A percentile compares a stretch with the other conserved stretches of the same genome.
phyloP scores from a whole-genome alignment of 2,329 filamentous ascomycete species.

The Paraphaeosphaeria minitans region DNA sequence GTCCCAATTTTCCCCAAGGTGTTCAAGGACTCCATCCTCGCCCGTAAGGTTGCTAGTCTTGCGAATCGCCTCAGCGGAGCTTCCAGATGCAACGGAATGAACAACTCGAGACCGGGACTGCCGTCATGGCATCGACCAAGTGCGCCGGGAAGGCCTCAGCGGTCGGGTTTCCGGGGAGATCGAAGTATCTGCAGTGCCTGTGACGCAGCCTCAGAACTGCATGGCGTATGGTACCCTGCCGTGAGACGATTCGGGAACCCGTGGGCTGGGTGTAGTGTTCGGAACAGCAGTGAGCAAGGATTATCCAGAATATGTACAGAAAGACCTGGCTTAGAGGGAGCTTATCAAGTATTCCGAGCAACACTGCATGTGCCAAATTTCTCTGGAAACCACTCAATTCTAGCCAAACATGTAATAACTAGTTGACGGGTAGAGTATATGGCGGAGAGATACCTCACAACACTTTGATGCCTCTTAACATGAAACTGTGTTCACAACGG shows the following conservation, averaged over 20 bases:
- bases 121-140: conserved; percentile 7
- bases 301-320: background rate
- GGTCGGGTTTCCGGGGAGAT: conserved; percentile 1
- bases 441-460: too few relatives aligned
- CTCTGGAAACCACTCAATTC: too few relatives aligned
- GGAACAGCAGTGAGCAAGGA: background rate
- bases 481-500: too few relatives aligned
- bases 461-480: too few relatives aligned
- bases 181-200: background rate
- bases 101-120: conserved; percentile 4
- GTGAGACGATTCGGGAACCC: background rate
- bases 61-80: background rate
- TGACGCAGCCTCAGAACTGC: background rate
- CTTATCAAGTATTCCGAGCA: too few relatives aligned
- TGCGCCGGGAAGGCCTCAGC: background rate
- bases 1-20: conserved; percentile 8
- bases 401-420: too few relatives aligned
- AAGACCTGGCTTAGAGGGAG: too few relatives aligned
- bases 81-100: background rate
- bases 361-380: too few relatives aligned
- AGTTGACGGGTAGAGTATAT: too few relatives aligned
- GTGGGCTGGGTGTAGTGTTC: background rate
- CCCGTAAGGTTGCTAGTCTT: background rate
- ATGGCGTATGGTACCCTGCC: too few relatives aligned
- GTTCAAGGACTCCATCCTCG: conserved; percentile 2